A percentile compares a stretch with the other conserved stretches of the same genome.
These are phyloP conservation scores for Ophiostoma australiae DNA, from an alignment of 2,329 filamentous ascomycete species.

Conservation along the genomic window DNA sequence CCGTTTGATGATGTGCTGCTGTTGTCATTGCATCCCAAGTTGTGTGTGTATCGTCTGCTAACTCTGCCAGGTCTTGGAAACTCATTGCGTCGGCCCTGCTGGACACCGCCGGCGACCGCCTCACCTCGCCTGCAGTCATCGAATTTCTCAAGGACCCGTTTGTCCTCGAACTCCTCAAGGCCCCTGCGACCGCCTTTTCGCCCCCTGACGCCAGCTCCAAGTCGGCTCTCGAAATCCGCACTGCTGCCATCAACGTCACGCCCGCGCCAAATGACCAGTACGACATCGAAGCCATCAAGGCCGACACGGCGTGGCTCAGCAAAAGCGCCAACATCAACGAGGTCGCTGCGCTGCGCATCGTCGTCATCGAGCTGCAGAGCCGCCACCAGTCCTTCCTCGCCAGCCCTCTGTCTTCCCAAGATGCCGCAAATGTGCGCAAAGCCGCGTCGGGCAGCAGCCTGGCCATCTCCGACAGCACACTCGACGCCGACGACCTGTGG, in stretches of 20 bases:
- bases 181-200: slow-evolving; percentile 64
- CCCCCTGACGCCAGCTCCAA: slow-evolving; percentile 58
- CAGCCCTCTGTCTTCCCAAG: slow-evolving; percentile 69
- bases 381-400: slow-evolving; percentile 68
- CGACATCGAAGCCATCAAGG: slow-evolving; percentile 74
- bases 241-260: slow-evolving; percentile 78
- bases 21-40: not conserved
- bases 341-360: slow-evolving; percentile 72
- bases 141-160: slow-evolving; percentile 67
- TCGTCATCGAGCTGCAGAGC: slow-evolving; percentile 77
- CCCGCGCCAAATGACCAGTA: slow-evolving; percentile 62
- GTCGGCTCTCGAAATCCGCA: slow-evolving; percentile 74
- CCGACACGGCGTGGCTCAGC: slow-evolving; percentile 81
- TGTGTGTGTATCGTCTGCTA: slow-evolving; percentile 20
- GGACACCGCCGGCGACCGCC: slow-evolving; percentile 54
- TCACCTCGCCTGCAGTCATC: slow-evolving; percentile 51
- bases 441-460: slow-evolving; percentile 53
- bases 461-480: slow-evolving; percentile 32
- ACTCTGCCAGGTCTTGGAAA: slow-evolving; percentile 53
- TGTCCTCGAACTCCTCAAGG: slow-evolving; percentile 62
- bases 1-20: not conserved
- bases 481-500: slow-evolving; percentile 52
- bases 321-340: slow-evolving; percentile 73
- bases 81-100: slow-evolving; percentile 52
- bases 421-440: slow-evolving; percentile 69